Percentiles rank a stretch among this genome's conserved stretches.
Evolutionary conservation across 768 basidiomycete genomes (phyloP).

Genomic region (Coprinopsis cinerea): DNA sequence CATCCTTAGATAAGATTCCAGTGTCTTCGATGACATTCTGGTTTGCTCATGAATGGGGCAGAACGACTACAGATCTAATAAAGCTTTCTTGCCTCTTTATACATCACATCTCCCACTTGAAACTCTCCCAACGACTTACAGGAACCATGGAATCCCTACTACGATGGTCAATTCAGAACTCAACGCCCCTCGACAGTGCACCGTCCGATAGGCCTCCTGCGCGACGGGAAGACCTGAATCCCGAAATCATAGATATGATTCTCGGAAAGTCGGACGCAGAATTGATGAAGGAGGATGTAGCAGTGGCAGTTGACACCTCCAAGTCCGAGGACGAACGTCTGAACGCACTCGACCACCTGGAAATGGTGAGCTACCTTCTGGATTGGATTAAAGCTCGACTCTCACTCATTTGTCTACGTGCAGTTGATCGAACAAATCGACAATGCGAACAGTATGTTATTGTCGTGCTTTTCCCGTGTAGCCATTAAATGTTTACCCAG

Average conservation of each 20-base stretch:
- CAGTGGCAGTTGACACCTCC: conserved; percentile 51
- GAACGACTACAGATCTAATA: not conserved
- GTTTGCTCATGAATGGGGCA: conserved; percentile 14
- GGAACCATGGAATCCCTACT: conserved; percentile 64
- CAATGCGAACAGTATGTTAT: conserved; percentile 71
- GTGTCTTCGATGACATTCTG: conserved; percentile 25
- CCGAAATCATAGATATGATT: conserved; percentile 80
- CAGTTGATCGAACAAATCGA: conserved; percentile 86
- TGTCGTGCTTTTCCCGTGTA: not conserved
- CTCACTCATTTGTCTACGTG: not conserved
- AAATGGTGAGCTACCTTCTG: conserved; percentile 56
- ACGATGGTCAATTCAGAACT: conserved; percentile 79
- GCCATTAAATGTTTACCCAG: conserved; percentile 29
- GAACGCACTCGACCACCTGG: conserved; percentile 73
- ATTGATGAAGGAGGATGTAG: conserved; percentile 78
- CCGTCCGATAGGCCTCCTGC: conserved; percentile 27
- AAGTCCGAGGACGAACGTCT: conserved; percentile 54
- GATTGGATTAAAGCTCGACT: not conserved
- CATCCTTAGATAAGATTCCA: conserved; percentile 6
- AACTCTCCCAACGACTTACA: not conserved
- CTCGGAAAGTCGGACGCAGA: conserved; percentile 79
- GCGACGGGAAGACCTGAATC: conserved; percentile 55
- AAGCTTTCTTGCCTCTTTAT: not conserved
- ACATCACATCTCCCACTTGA: not conserved
- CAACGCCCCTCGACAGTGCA: conserved; percentile 29